Evolutionary conservation across 75 land plant genomes (phyloP).

Genomic region (Gnetum montanum): DNA sequence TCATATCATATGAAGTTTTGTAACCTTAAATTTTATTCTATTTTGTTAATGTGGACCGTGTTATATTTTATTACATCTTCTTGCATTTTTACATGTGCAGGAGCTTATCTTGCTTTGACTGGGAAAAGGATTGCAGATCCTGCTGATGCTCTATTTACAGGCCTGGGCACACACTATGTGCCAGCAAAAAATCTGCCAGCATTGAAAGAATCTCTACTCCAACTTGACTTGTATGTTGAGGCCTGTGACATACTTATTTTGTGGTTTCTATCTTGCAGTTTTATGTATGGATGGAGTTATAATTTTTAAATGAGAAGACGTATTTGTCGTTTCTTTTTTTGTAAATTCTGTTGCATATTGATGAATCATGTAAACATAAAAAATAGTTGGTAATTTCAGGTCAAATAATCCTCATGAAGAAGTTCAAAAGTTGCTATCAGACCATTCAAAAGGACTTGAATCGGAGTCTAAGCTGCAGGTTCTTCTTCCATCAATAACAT

Average conservation of each 20-base stretch:
- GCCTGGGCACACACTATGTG: constrained; percentile 87
- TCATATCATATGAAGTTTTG: no score
- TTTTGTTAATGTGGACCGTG: no score
- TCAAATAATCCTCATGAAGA: constrained; percentile 63
- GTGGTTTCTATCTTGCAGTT: not conserved
- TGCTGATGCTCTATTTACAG: constrained; percentile 83
- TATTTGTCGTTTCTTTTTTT: no score
- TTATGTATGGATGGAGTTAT: not conserved
- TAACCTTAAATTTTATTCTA: no score
- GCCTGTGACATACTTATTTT: no score
- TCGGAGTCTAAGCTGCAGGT: constrained; percentile 37
- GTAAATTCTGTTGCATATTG: no score
- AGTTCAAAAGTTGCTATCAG: constrained; percentile 33
- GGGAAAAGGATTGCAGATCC: constrained; percentile 75
- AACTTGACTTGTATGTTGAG: constrained; percentile 57
- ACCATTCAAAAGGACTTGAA: constrained; percentile 35
- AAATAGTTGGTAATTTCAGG: constrained; percentile 35
- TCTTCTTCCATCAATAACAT: constrained; percentile 58
- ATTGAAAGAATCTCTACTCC: constrained; percentile 61
- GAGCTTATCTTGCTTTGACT: constrained; percentile 83
- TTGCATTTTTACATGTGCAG: no score
- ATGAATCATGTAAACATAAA: no score
- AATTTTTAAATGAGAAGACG: not conserved
- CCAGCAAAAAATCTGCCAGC: constrained; percentile 61
- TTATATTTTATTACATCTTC: no score